A percentile compares a stretch with the other conserved stretches of the same genome.
Evolutionary conservation across 177 flowering plant species (phyloP).

Genomic region (Vitis hybrid): DNA sequence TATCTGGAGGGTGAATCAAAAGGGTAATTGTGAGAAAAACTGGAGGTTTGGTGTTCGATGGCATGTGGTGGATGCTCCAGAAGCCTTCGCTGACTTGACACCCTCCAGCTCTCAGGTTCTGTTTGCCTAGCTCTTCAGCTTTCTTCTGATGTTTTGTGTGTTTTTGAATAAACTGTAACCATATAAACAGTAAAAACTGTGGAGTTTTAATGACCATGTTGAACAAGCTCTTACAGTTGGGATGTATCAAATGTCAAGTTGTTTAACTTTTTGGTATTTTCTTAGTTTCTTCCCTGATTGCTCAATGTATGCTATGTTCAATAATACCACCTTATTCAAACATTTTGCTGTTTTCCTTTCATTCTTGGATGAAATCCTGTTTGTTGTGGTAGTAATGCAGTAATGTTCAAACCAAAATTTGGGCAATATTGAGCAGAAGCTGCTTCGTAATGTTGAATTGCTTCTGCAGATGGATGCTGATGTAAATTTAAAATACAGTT

Average conservation of each 20-base stretch:
- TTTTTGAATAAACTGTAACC: slow-evolving; percentile 25
- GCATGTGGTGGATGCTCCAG: slow-evolving; percentile 67
- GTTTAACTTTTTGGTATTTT: not conserved
- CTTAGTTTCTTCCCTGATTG: not conserved
- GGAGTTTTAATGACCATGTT: slow-evolving; percentile 11
- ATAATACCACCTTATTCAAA: not conserved
- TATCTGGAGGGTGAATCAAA: slow-evolving; percentile 24
- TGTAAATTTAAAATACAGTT: too few species aligned
- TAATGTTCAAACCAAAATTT: not conserved
- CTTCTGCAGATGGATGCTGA: too few species aligned
- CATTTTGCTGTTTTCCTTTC: not conserved
- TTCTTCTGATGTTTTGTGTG: slow-evolving; percentile 7
- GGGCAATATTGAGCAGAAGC: not conserved
- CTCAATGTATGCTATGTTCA: not conserved
- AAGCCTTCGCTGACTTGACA: slow-evolving; percentile 45
- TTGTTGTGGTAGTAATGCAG: not conserved
- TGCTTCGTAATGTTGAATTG: not conserved
- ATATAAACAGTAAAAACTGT: slow-evolving; percentile 7
- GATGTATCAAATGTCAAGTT: not conserved
- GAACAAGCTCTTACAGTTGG: slow-evolving; percentile 4
- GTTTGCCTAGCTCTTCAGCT: slow-evolving; percentile 44
- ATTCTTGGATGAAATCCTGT: not conserved
- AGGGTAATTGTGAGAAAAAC: slow-evolving; percentile 23
- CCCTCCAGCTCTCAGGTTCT: slow-evolving; percentile 84
- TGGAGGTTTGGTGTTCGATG: slow-evolving; percentile 54